phyloP scores from a whole-genome alignment of 2,329 filamentous ascomycete genomes.

The Hypoxylon sp. region DNA sequence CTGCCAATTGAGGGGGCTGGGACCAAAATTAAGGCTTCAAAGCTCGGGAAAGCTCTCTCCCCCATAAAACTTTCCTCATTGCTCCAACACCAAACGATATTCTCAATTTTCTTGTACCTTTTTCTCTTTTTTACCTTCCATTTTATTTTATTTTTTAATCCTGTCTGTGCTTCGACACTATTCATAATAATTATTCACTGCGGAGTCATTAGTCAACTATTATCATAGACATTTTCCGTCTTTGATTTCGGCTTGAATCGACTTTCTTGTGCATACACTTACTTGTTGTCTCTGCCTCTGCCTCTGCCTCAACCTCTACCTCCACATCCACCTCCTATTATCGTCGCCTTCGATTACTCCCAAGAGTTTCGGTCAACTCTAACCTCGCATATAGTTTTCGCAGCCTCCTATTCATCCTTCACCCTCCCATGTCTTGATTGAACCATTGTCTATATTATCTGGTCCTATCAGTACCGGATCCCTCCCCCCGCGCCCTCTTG shows the following conservation, averaged over 20 bases:
- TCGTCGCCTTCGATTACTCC: too few species aligned
- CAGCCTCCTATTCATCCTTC: constrained; percentile 10
- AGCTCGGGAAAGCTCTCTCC: constrained; percentile 14
- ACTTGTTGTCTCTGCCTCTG: too few species aligned
- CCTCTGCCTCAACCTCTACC: too few species aligned
- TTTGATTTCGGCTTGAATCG: neutral
- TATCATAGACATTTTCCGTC: neutral
- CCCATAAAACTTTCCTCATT: constrained; percentile 18
- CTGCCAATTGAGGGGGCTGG: constrained; percentile 39
- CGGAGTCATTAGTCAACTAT: constrained; percentile 13
- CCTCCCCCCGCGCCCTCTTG: too few species aligned
- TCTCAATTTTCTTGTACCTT: neutral
- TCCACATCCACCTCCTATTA: too few species aligned
- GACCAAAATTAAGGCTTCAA: constrained; percentile 13
- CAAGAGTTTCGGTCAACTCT: constrained; percentile 20
- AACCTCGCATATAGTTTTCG: constrained; percentile 12
- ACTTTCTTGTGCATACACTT: neutral
- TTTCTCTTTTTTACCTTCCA: neutral
- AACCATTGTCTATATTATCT: constrained; percentile 14
- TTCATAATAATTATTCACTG: constrained; percentile 23
- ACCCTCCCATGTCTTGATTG: constrained; percentile 22
- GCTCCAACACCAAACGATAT: constrained; percentile 20
- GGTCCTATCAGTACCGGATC: constrained; percentile 12
- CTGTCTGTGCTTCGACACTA: neutral
- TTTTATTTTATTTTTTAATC: constrained; percentile 7